Conservation (phyloP, 129 eudicot species). For the Glebionis coronaria region DNA sequence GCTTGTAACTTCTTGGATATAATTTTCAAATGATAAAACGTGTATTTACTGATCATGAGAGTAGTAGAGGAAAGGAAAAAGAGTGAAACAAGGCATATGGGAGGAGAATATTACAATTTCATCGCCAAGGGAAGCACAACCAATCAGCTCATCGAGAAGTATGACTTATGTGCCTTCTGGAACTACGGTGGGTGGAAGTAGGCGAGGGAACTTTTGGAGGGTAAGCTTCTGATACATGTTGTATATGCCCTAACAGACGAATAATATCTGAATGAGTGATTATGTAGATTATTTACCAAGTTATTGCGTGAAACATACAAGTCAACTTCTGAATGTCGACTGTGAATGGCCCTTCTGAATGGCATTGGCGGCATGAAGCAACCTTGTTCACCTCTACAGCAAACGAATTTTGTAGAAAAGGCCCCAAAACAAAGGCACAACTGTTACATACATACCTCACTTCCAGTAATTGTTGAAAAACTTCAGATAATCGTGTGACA, state of each 20-base stretch:
- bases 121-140: slow-evolving; percentile 89
- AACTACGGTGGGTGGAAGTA: no score
- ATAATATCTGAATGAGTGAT: no score
- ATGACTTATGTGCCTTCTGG: slow-evolving; percentile 88
- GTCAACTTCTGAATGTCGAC: slow-evolving; percentile 50
- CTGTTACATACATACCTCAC: slow-evolving; percentile 82
- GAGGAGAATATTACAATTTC: slow-evolving; percentile 50
- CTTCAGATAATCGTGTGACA: slow-evolving; percentile 84
- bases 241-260: slow-evolving; percentile 53
- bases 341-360: slow-evolving; percentile 85
- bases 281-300: no score
- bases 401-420: slow-evolving; percentile 78
- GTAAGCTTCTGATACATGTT: slow-evolving; percentile 84
- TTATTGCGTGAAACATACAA: no score
- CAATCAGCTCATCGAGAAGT: slow-evolving; percentile 77
- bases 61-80: not conserved
- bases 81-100: not conserved
- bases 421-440: slow-evolving; percentile 75
- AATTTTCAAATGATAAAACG: slow-evolving; percentile 10
- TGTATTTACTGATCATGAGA: slow-evolving; percentile 3
- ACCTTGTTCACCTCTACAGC: slow-evolving; percentile 63
- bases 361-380: slow-evolving; percentile 90
- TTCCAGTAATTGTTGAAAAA: slow-evolving; percentile 87
- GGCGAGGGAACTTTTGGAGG: slow-evolving; percentile 86
- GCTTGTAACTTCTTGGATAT: slow-evolving; percentile 72